Evolutionary conservation across 2,329 filamentous ascomycete species (phyloP).

Genomic region (Fusarium neocosmosporiellum): DNA sequence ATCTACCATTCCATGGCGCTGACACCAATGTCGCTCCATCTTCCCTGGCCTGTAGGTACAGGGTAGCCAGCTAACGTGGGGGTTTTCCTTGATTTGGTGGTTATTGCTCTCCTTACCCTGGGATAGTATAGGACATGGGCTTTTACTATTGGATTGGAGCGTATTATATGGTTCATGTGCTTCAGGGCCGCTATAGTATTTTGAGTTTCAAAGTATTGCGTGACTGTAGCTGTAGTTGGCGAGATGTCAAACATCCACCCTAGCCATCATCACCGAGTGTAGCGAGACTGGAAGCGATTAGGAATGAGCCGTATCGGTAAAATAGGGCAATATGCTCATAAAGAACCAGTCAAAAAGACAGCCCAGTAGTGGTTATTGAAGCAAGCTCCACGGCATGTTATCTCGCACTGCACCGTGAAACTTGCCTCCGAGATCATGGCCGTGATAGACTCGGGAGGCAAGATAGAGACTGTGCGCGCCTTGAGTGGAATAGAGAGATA

Average conservation of each 20-base stretch:
- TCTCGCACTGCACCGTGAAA: neutral
- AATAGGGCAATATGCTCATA: neutral
- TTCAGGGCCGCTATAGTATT: neutral
- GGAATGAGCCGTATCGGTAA: neutral
- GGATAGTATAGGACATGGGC: neutral
- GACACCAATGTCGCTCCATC: neutral
- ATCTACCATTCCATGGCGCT: slow-evolving; percentile 6
- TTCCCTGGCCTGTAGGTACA: neutral
- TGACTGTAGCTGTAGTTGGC: neutral
- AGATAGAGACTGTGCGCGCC: neutral
- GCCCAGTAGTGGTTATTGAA: neutral
- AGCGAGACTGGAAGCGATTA: neutral
- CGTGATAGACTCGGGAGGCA: neutral
- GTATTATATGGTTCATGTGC: neutral
- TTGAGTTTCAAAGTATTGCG: neutral
- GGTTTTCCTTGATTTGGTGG: neutral
- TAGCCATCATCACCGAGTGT: neutral
- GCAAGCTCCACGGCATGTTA: neutral
- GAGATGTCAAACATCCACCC: neutral
- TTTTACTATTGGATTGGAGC: neutral
- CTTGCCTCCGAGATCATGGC: neutral
- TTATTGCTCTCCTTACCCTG: neutral
- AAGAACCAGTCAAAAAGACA: too few species aligned
- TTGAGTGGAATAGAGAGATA: neutral
- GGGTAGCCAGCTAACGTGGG: neutral